A percentile compares a stretch with the other conserved stretches of the same genome.
These are phyloP conservation scores for Delonix regia DNA, from an alignment of 306 rosid species.

Conservation along the genomic window DNA sequence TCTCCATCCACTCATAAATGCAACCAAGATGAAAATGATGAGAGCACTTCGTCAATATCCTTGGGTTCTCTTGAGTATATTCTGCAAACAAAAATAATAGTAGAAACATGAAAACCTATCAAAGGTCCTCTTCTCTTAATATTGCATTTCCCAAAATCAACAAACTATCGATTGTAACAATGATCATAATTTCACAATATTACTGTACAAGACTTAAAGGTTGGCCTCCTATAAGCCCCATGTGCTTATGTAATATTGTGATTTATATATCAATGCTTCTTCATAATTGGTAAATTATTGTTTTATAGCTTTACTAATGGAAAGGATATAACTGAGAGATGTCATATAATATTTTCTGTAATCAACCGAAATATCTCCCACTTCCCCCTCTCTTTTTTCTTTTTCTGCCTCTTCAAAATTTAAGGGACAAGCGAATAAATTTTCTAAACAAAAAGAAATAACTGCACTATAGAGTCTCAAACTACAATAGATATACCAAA, in stretches of 20 bases:
- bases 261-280: background rate
- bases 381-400: no score
- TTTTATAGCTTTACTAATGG: constrained; percentile 9
- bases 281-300: constrained; percentile 16
- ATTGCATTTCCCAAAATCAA: constrained; percentile 27
- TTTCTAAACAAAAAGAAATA: background rate
- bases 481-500: constrained; percentile 4
- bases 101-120: constrained; percentile 32
- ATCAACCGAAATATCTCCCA: constrained; percentile 1
- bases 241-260: constrained; percentile 18
- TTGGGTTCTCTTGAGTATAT: constrained; percentile 89
- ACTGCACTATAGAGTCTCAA: background rate
- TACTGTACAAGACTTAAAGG: background rate
- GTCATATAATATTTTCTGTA: constrained; percentile 2
- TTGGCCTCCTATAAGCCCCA: background rate
- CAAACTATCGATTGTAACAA: constrained; percentile 35
- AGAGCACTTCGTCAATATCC: constrained; percentile 84
- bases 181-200: constrained; percentile 3
- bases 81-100: constrained; percentile 51
- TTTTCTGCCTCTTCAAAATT: background rate
- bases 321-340: background rate
- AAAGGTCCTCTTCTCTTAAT: constrained; percentile 12
- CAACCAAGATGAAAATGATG: constrained; percentile 99
- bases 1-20: constrained; percentile 99
- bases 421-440: background rate